phyloP scores from a whole-genome alignment of 495 filamentous ascomycete species.

The Hypoxylon intermedium region DNA sequence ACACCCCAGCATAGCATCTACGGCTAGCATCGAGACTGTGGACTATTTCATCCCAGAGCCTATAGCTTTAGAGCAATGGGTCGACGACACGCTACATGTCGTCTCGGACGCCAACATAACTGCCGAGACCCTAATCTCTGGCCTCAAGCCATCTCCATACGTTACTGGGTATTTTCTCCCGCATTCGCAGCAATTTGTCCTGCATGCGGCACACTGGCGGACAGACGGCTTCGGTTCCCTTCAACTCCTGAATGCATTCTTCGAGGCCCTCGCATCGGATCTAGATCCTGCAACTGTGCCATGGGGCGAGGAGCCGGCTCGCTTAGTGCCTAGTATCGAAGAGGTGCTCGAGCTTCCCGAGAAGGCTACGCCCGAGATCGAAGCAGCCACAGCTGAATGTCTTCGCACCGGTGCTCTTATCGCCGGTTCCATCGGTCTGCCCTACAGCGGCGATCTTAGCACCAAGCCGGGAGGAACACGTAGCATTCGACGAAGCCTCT shows the following conservation, averaged over 20 bases:
- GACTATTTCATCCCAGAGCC: slow-evolving; percentile 36
- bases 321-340: slow-evolving; percentile 42
- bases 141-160: slow-evolving; percentile 2
- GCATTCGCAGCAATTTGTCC: slow-evolving; percentile 29
- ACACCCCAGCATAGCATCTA: slow-evolving; percentile 43
- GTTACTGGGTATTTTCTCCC: slow-evolving; percentile 36
- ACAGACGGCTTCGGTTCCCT: slow-evolving; percentile 44
- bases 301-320: slow-evolving; percentile 43
- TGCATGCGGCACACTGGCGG: slow-evolving; percentile 45
- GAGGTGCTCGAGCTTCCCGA: slow-evolving; percentile 24
- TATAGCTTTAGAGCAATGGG: slow-evolving; percentile 37
- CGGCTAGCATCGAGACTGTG: slow-evolving; percentile 25
- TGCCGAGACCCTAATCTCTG: slow-evolving; percentile 26
- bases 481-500: neutral
- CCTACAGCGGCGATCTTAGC: neutral
- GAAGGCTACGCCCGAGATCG: slow-evolving; percentile 8
- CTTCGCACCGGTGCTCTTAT: neutral
- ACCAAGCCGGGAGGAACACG: neutral
- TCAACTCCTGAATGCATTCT: slow-evolving; percentile 41
- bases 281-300: slow-evolving; percentile 25
- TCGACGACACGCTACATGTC: slow-evolving; percentile 37
- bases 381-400: slow-evolving; percentile 2
- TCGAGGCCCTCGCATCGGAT: slow-evolving; percentile 11
- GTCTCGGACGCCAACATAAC: slow-evolving; percentile 26
- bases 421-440: slow-evolving; percentile 7